phyloP scores from a whole-genome alignment of 2,329 filamentous ascomycete genomes.

The Trichoderma lentiforme region DNA sequence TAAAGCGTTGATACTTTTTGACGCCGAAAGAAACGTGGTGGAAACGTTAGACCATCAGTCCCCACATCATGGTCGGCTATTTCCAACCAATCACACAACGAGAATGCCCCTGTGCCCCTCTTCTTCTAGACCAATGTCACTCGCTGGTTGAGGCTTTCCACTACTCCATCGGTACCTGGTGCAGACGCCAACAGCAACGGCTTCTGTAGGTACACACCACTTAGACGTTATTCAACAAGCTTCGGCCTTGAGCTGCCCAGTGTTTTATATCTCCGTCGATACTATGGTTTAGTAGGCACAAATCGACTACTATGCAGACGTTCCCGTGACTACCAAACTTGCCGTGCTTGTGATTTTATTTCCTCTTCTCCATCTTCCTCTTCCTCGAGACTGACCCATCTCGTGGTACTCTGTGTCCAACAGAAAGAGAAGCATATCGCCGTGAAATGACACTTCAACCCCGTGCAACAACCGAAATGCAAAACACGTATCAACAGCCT shows the following conservation, averaged over 20 bases:
- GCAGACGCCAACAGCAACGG: background rate
- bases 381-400: background rate
- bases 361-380: background rate
- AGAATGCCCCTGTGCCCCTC: background rate
- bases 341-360: background rate
- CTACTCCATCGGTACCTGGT: background rate
- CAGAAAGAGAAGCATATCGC: background rate
- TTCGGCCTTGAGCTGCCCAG: background rate
- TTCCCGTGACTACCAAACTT: background rate
- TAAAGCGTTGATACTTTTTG: background rate
- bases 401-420: background rate
- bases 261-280: background rate
- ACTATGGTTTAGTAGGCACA: background rate
- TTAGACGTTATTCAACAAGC: background rate
- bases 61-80: background rate
- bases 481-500: background rate
- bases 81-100: background rate
- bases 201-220: background rate
- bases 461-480: background rate
- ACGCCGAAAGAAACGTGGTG: background rate
- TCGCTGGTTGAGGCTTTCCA: background rate
- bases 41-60: background rate
- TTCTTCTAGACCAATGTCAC: background rate
- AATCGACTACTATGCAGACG: background rate
- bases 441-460: background rate